These are phyloP conservation scores for Exophiala sp. DNA, from an alignment of 2,329 filamentous ascomycete species.

Conservation along the genomic window DNA sequence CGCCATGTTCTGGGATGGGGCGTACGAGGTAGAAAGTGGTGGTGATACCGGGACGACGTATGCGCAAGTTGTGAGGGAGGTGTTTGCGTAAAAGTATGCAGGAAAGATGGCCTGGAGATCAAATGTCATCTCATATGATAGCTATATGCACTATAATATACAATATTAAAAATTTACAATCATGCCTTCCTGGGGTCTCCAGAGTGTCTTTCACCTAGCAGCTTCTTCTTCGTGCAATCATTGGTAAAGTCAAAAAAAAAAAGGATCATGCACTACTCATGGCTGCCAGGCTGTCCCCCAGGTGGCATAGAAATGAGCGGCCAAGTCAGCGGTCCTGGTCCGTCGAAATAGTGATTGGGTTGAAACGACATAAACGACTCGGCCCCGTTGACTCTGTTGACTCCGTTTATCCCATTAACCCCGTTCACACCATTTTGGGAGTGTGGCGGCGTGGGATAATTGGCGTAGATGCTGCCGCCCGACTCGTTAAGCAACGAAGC, in stretches of 20 bases:
- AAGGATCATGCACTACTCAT: not conserved
- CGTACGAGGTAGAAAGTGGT: constrained; percentile 15
- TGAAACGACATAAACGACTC: constrained; percentile 19
- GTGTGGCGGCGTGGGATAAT: constrained; percentile 18
- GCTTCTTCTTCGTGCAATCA: not conserved
- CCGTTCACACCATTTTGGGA: constrained; percentile 5
- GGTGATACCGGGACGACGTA: constrained; percentile 11
- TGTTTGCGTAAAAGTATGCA: constrained; percentile 6
- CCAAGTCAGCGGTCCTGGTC: constrained; percentile 15
- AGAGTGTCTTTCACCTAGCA: too few species aligned
- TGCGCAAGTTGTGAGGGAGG: constrained; percentile 16
- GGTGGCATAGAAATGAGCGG: constrained; percentile 21
- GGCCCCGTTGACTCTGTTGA: not conserved
- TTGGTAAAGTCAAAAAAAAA: not conserved
- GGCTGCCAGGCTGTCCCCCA: not conserved
- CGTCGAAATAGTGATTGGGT: constrained; percentile 20
- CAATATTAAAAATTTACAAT: not conserved
- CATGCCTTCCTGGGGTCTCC: too few species aligned
- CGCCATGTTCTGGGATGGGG: constrained; percentile 25
- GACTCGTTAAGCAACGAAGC: constrained; percentile 25
- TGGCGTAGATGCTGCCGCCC: constrained; percentile 11
- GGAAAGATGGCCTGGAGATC: not conserved
- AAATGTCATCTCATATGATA: not conserved
- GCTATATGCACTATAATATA: not conserved
- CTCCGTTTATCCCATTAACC: not conserved